phyloP scores from a whole-genome alignment of 805 yeast genomes.

The Candida vartiovaarae region DNA sequence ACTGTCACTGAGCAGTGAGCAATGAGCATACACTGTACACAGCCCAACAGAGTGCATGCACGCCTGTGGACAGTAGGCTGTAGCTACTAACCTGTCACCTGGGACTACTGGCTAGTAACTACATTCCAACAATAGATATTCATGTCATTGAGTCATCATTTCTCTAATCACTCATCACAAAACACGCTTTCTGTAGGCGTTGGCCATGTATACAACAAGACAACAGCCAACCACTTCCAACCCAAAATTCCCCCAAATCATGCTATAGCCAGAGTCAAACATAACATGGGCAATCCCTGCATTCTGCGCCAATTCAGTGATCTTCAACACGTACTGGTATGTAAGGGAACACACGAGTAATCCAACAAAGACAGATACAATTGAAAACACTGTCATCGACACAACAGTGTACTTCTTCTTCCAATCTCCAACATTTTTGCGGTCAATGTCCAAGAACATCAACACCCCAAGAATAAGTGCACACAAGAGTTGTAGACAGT shows the following conservation, averaged over 20 bases:
- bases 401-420: slow-evolving; percentile 7
- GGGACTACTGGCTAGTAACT: no score
- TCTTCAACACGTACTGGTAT: slow-evolving; percentile 16
- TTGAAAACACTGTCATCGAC: slow-evolving; percentile 9
- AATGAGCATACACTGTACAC: no score
- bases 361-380: slow-evolving; percentile 8
- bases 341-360: slow-evolving; percentile 21
- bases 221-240: slow-evolving; percentile 4
- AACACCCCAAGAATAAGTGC: neutral
- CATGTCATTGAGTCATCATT: neutral
- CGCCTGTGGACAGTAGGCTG: no score
- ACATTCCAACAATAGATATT: no score
- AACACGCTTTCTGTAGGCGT: slow-evolving; percentile 13
- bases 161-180: slow-evolving; percentile 1
- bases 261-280: slow-evolving; percentile 13
- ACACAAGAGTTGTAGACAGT: slow-evolving; percentile 1
- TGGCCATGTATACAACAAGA: slow-evolving; percentile 15
- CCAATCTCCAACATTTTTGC: neutral
- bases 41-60: no score
- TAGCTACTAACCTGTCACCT: no score
- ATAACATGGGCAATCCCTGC: slow-evolving; percentile 22
- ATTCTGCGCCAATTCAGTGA: slow-evolving; percentile 11
- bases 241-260: slow-evolving; percentile 17
- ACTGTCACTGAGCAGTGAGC: no score
- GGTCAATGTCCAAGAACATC: slow-evolving; percentile 1